These are phyloP conservation scores for Oemleria cerasiformis DNA, from an alignment of 306 rosid genomes.

Conservation along the genomic window DNA sequence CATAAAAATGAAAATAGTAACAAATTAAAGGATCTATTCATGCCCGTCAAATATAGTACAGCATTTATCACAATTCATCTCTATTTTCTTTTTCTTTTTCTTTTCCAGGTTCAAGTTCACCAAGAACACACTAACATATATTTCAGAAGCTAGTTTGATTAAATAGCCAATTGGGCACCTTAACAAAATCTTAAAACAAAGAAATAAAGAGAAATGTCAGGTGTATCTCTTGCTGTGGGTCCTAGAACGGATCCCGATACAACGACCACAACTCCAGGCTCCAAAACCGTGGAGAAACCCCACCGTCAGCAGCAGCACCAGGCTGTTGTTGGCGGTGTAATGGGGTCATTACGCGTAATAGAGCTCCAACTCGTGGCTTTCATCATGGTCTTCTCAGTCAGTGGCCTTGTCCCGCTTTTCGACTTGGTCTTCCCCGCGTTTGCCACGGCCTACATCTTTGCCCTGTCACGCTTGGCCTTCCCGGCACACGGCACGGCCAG, in stretches of 20 bases:
- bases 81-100: not conserved
- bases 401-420: conserved; percentile 75
- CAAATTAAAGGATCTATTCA: no score
- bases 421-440: conserved; percentile 67
- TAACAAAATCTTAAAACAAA: not conserved
- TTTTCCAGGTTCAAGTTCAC: not conserved
- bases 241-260: conserved; percentile 33
- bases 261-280: not conserved
- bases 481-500: conserved; percentile 33
- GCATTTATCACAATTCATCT: not conserved
- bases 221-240: conserved; percentile 56
- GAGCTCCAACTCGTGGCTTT: conserved; percentile 89
- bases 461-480: conserved; percentile 59
- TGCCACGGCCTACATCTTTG: conserved; percentile 55
- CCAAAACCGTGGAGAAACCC: conserved; percentile 7
- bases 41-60: no score
- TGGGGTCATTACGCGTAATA: conserved; percentile 76
- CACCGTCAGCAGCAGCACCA: conserved; percentile 16
- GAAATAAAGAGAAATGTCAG: conserved; percentile 43
- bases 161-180: not conserved
- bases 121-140: not conserved
- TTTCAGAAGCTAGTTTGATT: not conserved
- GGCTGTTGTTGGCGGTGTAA: conserved; percentile 34
- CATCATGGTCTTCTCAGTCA: conserved; percentile 77
- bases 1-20: no score